Base-by-base conservation (phyloP, 805 yeast genomes). In the Teunomyces barrocoloradensis region DNA sequence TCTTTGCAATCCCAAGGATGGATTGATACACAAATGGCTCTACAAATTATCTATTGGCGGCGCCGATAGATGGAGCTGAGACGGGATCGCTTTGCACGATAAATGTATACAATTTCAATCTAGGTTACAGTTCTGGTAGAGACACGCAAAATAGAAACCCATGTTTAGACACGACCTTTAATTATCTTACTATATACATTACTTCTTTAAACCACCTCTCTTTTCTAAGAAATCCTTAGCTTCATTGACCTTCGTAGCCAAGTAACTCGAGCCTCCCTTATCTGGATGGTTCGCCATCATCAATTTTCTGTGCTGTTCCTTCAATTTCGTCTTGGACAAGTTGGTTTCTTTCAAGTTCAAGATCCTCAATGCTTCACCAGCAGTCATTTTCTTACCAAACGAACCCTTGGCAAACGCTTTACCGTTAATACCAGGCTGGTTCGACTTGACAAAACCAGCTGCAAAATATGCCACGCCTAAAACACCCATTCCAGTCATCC, bases 281-380 rank as follows among this genome's bases (percentile, higher is more conserved):
- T 91, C 97, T 9, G 97, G 97, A 63, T 91, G 97, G 65, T 91
- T 91, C 43, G 86, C 79, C 68, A 89, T 68, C 94, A 91, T 87
- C 59, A 90, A 84, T 57, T 75, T 75, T 69, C 96, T 80, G 63
- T 91, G 96, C 50, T 82, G 84, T 52, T 85, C 89, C 61, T 86
- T 85, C 59, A 90, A 74, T 58, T 77, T 83, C 50, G 82, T 78
- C 65, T 80, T 82, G 36, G 80, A 74, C 59, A 83, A 68, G 18
- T 78, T 81, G 32, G 81, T 73, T 63, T 87, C 94, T 53, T 79
- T 83, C 57, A 90, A 72, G 59, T 85, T 87, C 56, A 92, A 78
- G 27, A 92, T 87, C 61, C 81, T 90, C 51, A 90, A 75, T 3
- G 97, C 97, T 64, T 92, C 99, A 56, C 80, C 84, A 39, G 91